Evolutionary conservation across 352 stramenopile species (phyloP), one percentile per base, ranked within the genome.

Genomic region (Pythium diclinum): DNA sequence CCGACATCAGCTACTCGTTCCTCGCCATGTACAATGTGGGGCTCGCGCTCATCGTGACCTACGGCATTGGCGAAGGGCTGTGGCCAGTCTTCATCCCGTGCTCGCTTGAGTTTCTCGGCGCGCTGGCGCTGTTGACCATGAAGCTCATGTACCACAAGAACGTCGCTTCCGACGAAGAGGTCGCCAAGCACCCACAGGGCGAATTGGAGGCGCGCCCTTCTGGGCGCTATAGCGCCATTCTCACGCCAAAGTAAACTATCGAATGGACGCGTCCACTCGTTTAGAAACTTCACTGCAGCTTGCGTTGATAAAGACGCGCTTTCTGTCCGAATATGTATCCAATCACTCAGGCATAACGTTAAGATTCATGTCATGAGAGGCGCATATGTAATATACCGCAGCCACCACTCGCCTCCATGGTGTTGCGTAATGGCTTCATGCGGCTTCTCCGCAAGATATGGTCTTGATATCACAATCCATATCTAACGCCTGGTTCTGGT

Each of bases 1-100:
- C 76, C 51, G 78, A 89, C 63, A 81, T 85, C 16, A 85, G 74
- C 49, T 64, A 79, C 36, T 67, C 64, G 48, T 85, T 85, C 58
- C 71, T 84, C 36, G 33, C 71, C 25, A 67, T 85, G 42, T 88
- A 83, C 67, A 67, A 75, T 47, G 59, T 69, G 14, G 76, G 78
- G 1, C 59, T 81, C 11, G 58, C 56, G 17, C 65, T 83, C 34
- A 76, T 81, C 48, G 65, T 81, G 28, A 47, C 67, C 46, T 85
- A 88, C 65, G 77, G 75, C 28, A 69, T 84, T 54, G 76, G 79
- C 40, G 78, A 87, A 52, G 52, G 55, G 25, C 42, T 85, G 16
- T 85, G 78, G 78, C 78, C 76, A 5, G 80, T 87, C 55, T 87
- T 79, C 73, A 83, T 87, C 28, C 76, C 75, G 13, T 76, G 72